These are phyloP conservation scores for Botrytis squamosa DNA, from an alignment of 2,329 filamentous ascomycete species.

Conservation along the genomic window DNA sequence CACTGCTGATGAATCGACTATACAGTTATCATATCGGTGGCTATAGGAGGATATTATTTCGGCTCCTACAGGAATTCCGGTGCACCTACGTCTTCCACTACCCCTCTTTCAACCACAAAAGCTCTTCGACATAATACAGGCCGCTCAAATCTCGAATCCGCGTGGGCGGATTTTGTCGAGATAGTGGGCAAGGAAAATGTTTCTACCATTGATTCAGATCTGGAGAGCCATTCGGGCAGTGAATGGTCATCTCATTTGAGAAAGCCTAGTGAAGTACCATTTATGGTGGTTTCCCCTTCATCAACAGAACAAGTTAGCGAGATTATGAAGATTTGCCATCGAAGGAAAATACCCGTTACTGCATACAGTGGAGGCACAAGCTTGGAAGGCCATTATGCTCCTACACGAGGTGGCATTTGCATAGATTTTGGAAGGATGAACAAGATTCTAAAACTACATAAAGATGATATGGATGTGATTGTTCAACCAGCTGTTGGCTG, in stretches of 20 bases:
- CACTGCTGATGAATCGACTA: slow-evolving; percentile 11
- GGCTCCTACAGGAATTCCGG: slow-evolving; percentile 56
- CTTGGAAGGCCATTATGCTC: slow-evolving; percentile 83
- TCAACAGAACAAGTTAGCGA: slow-evolving; percentile 80
- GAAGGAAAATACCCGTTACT: slow-evolving; percentile 77
- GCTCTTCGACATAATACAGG: slow-evolving; percentile 58
- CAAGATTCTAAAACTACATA: slow-evolving; percentile 72
- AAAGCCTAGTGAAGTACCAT: slow-evolving; percentile 51
- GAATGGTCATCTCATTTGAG: slow-evolving; percentile 62
- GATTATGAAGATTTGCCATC: slow-evolving; percentile 86
- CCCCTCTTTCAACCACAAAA: slow-evolving; percentile 53
- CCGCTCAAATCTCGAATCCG: slow-evolving; percentile 64
- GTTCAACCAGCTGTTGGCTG: slow-evolving; percentile 83
- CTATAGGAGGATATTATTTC: slow-evolving; percentile 50
- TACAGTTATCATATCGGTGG: slow-evolving; percentile 35
- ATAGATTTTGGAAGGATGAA: slow-evolving; percentile 87
- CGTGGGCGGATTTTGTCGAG: slow-evolving; percentile 66
- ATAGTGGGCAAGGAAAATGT: slow-evolving; percentile 65
- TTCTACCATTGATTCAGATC: slow-evolving; percentile 56
- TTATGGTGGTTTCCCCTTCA: slow-evolving; percentile 73
- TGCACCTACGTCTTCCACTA: slow-evolving; percentile 54
- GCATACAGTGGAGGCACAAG: slow-evolving; percentile 86
- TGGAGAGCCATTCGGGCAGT: slow-evolving; percentile 57
- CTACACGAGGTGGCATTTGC: slow-evolving; percentile 79
- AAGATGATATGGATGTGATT: slow-evolving; percentile 72